phyloP scores from a whole-genome alignment of 345 rosid species.

The Raphanus sativus region DNA sequence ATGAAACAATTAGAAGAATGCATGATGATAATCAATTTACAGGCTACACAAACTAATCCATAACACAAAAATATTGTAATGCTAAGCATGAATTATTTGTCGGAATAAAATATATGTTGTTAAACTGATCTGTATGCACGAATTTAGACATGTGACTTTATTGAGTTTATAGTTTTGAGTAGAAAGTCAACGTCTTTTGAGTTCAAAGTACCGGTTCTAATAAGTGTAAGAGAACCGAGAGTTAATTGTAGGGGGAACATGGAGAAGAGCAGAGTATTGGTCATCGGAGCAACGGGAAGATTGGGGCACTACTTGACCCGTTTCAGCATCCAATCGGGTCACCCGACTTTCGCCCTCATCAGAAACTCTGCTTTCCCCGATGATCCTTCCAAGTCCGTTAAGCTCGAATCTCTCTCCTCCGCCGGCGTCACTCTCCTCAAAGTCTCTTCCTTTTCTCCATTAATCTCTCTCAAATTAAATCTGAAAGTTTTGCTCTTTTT shows the following conservation, averaged over 20 bases:
- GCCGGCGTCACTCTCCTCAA: conserved; percentile 60
- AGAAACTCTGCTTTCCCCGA: conserved; percentile 49
- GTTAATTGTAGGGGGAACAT: not conserved
- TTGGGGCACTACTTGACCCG: conserved; percentile 58
- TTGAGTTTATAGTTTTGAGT: not conserved
- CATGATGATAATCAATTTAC: not conserved
- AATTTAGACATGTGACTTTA: not conserved
- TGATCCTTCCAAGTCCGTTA: conserved; percentile 46
- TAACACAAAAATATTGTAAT: not conserved
- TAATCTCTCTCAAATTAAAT: not conserved
- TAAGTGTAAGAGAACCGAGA: not conserved
- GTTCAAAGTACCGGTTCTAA: not conserved
- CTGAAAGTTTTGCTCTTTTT: not conserved
- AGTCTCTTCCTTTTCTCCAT: conserved; percentile 34
- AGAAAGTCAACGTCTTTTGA: not conserved
- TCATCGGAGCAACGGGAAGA: conserved; percentile 74
- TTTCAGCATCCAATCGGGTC: conserved; percentile 49
- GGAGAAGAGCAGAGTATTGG: conserved; percentile 60
- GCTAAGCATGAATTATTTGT: not conserved
- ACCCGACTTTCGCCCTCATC: conserved; percentile 62
- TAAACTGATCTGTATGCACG: not conserved
- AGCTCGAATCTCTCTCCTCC: conserved; percentile 48
- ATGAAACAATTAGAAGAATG: not conserved
- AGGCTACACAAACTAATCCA: not conserved
- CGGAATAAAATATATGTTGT: not conserved